Base-by-base conservation (phyloP, 2,329 filamentous ascomycete species). In the Pseudogymnoascus sp. region DNA sequence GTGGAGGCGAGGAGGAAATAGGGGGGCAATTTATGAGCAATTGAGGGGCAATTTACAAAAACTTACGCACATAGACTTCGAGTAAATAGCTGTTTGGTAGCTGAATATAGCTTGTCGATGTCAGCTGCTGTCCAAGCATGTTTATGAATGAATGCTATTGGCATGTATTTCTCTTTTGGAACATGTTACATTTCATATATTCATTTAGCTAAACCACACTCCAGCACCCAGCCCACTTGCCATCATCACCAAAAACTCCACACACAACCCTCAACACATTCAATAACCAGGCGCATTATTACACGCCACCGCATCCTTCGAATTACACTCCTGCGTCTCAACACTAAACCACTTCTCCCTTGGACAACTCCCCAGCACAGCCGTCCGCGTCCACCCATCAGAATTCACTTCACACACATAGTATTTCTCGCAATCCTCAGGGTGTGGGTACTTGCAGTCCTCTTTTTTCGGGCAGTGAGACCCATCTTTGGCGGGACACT, bases 1-100 rank as follows among this genome's bases (percentile, higher is more conserved):
- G 92, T 99, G 3, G 85, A 97, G 61, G 83, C 82, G 70, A 77
- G 82, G 65, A 72, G 75, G n/a, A 59, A 31, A 4, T 59, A 29
- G 25, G 5, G 5, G 61, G 63, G n/a, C 5, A 10, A 75, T 87
- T 89, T 40, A n/a, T 45, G 33, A 15, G 61, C 29, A 2, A 75
- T 87, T 89, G 42, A n/a, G 45, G 33, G 18, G 61, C 29, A 2
- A 55, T 33, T 33, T 55, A 33, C 29, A 33, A 55, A 55, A 52
- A 55, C 29, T 33, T 55, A 55, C 48, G 6, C 21, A 55, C 29
- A 55, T 55, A 55, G 29, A 55, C 45, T 55, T 55, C 29, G 27
- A 55, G 48, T 55, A 55, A n/a, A 55, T 33, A 55, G 45, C 45
- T 55, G 45, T 55, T 55, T 55, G n/a, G 33, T 31, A 55, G 48